Base-by-base conservation (phyloP, 192 early-diverging fungal species). In the Backusella tuberculispora region DNA sequence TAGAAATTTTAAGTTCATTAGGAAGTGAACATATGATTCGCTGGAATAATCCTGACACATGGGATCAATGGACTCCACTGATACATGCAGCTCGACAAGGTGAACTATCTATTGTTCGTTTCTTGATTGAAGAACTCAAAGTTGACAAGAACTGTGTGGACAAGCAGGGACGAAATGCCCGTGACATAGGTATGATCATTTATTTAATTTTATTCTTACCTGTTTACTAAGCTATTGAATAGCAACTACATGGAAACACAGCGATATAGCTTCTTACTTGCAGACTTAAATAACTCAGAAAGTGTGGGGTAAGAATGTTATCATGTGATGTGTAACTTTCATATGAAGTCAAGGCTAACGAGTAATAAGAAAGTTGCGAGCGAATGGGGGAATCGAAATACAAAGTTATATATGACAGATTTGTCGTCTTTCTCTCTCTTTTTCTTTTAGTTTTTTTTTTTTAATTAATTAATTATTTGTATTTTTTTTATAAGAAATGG, bases 31-130 rank as follows among this genome's bases (percentile, higher is more conserved):
- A 60, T 60, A 38, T 42, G 13, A n/a, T 74, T 5, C 10, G 76
- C 40, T 70, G 76, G 68, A 50, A 85, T 72, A 43, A 37, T 24
- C 53, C 66, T 17, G 84, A 85, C 56, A 50, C 46, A 19, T 85
- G 79, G 84, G 84, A 85, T 66, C 38, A 67, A 34, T 85, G 81
- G 81, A 80, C 84, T 44, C 74, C 81, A n/a, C 48, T 85, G 1
- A 80, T 83, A 76, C 76, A 83, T 42, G 81, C 84, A 7, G 73
- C 79, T 17, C 78, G 69, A 64, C 67, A 85, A 64, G 76, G 79
- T 1, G 67, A 82, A 44, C 8, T 75, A 2, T 50, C 73, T 14
- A 24, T 64, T 4, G 73, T 78, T 14, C 56, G 42, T 3, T 84
- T 60, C 38, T 50, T 84, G 6, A 21, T 80, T 0, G 63, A 80